Percentiles rank a stretch among this genome's conserved stretches.
Evolutionary conservation across 192 early-diverging fungal genomes (phyloP).

Genomic region (Obelidium mucronatum): DNA sequence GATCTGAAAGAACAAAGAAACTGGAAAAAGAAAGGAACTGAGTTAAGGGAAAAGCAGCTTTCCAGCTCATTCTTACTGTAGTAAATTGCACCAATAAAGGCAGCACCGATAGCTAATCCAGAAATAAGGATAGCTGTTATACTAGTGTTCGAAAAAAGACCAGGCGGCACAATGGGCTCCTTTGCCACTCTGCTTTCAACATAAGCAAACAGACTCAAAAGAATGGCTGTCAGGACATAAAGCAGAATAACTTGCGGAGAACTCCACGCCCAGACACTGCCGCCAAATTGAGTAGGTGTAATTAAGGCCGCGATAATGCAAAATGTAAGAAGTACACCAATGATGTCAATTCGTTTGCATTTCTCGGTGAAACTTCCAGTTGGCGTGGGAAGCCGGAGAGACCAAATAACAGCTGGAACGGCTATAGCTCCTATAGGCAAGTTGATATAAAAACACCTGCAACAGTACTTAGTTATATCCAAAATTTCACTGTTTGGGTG

Average conservation of each 20-base stretch:
- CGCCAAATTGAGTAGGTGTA: conserved; percentile 73
- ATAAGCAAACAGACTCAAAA: conserved; percentile 61
- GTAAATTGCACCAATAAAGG: conserved; percentile 58
- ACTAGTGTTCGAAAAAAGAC: conserved; percentile 60
- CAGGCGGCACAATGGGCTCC: conserved; percentile 73
- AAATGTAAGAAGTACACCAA: conserved; percentile 59
- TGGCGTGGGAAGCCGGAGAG: conserved; percentile 59
- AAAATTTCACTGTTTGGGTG: too few species aligned
- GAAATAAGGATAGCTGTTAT: conserved; percentile 15
- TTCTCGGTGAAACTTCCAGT: conserved; percentile 63
- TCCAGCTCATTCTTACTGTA: conserved; percentile 64
- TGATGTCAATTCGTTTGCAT: conserved; percentile 63
- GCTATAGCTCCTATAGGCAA: conserved; percentile 79
- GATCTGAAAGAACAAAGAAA: conserved; percentile 76
- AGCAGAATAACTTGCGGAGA: conserved; percentile 63
- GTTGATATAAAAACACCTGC: conserved; percentile 66
- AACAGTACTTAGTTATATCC: not conserved
- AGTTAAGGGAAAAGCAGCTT: conserved; percentile 59
- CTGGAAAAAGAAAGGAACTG: not conserved
- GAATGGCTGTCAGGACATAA: conserved; percentile 68
- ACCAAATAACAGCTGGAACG: conserved; percentile 58
- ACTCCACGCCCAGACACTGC: conserved; percentile 64
- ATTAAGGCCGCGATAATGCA: conserved; percentile 59
- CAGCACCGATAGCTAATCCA: conserved; percentile 37
- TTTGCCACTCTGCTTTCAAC: conserved; percentile 66